These are phyloP conservation scores for Heterobasidion parviporum DNA, from an alignment of 1,284 basidiomycete species.

Conservation along the genomic window DNA sequence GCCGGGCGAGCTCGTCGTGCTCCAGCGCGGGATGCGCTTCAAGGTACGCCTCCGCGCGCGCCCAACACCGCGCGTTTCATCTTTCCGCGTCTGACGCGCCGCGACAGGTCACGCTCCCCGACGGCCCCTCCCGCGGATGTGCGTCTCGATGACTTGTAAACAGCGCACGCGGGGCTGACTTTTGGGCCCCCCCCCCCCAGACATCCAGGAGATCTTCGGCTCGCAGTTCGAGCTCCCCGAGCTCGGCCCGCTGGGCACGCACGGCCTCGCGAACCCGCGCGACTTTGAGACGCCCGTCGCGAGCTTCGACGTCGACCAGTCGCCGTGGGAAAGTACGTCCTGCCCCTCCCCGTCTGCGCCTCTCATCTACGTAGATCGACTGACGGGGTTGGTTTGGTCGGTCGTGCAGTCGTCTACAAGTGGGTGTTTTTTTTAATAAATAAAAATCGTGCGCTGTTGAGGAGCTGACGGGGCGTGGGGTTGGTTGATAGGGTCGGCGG, in stretches of 20 bases:
- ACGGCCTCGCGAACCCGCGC: conserved; percentile 53
- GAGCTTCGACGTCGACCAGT: conserved; percentile 55
- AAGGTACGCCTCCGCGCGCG: conserved; percentile 38
- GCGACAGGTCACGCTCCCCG: conserved; percentile 38
- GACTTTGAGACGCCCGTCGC: conserved; percentile 62
- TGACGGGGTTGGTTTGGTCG: too few species aligned
- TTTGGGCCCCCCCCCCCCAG: not conserved
- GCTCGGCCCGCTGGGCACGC: conserved; percentile 56
- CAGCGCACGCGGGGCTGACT: not conserved
- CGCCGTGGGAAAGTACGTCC: conserved; percentile 44
- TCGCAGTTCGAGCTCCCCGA: conserved; percentile 60
- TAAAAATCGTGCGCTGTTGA: too few species aligned
- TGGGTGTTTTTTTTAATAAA: conserved; percentile 13
- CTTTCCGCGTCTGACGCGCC: not conserved
- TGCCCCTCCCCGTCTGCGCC: too few species aligned
- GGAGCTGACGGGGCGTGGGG: not conserved
- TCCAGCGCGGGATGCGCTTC: conserved; percentile 61
- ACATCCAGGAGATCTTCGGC: conserved; percentile 50
- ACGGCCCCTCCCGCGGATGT: conserved; percentile 48
- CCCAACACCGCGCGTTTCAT: too few species aligned
- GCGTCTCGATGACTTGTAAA: conserved; percentile 8
- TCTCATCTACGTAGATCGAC: too few species aligned
- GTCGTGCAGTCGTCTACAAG: conserved; percentile 38
- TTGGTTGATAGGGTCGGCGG: conserved; percentile 40
- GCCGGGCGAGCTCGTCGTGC: conserved; percentile 55